A percentile compares a stretch with the other conserved stretches of the same genome.
phyloP scores from a whole-genome alignment of 2,329 filamentous ascomycete species.

The Fusarium redolens region DNA sequence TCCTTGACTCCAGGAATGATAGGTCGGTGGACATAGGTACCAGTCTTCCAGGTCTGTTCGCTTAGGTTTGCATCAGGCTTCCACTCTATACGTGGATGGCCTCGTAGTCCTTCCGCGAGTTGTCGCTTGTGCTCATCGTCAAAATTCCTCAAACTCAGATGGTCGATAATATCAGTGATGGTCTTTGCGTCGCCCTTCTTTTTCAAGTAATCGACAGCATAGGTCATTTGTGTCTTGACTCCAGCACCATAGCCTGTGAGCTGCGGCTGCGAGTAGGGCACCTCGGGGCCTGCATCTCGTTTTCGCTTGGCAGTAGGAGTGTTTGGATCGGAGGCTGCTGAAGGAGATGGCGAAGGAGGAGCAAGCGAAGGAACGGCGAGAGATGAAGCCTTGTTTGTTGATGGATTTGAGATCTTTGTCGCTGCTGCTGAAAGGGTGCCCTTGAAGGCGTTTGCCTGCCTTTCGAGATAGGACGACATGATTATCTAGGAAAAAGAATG shows the following conservation, averaged over 20 bases:
- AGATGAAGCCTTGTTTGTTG: slow-evolving; percentile 49
- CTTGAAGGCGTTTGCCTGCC: slow-evolving; percentile 72
- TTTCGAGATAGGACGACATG: slow-evolving; percentile 74
- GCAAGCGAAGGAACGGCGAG: slow-evolving; percentile 54
- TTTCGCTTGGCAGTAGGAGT: slow-evolving; percentile 74
- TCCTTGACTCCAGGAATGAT: slow-evolving; percentile 83
- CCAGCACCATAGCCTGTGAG: slow-evolving; percentile 81
- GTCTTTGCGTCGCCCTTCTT: slow-evolving; percentile 75
- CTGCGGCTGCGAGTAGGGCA: slow-evolving; percentile 79
- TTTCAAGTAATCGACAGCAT: slow-evolving; percentile 85
- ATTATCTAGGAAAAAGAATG: slow-evolving; percentile 39
- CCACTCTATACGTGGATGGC: slow-evolving; percentile 70
- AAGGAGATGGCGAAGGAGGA: slow-evolving; percentile 72
- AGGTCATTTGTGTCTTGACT: slow-evolving; percentile 88
- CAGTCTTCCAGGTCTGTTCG: slow-evolving; percentile 73
- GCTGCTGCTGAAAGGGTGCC: slow-evolving; percentile 72
- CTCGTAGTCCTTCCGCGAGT: slow-evolving; percentile 75
- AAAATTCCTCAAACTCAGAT: slow-evolving; percentile 76
- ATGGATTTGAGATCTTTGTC: slow-evolving; percentile 67
- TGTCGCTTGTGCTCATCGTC: slow-evolving; percentile 70
- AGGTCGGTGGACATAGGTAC: slow-evolving; percentile 86
- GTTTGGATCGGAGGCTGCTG: slow-evolving; percentile 66
- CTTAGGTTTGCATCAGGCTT: slow-evolving; percentile 68
- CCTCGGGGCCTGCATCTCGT: slow-evolving; percentile 63
- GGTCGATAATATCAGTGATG: slow-evolving; percentile 82